phyloP scores from a whole-genome alignment of 202 grass and related monocot genomes.

The Carex arenaria region DNA sequence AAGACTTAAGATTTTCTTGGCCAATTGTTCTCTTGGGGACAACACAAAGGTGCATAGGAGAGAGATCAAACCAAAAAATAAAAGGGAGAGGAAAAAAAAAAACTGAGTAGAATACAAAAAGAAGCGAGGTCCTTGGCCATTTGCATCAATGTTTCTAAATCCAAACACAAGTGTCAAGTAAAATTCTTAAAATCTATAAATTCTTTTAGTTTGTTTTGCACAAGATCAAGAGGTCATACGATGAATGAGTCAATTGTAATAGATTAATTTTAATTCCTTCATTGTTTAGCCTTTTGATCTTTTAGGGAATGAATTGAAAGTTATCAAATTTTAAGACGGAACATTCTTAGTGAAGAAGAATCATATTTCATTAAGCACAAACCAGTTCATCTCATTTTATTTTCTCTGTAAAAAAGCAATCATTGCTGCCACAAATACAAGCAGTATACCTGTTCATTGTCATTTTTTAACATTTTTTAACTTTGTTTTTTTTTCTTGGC shows the following conservation, averaged over 20 bases:
- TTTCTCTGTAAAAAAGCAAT: not conserved
- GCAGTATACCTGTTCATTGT: not conserved
- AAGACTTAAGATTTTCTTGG: not conserved
- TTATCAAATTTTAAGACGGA: not conserved
- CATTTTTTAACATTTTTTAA: not conserved
- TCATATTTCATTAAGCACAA: not conserved
- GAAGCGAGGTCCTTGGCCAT: not conserved
- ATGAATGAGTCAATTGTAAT: not conserved
- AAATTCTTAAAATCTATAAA: not conserved
- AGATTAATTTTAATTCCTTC: not conserved
- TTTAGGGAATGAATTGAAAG: not conserved
- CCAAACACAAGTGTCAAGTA: not conserved
- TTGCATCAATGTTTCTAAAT: too few species aligned
- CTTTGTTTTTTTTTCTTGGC: conserved; percentile 2
- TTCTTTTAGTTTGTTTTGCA: not conserved
- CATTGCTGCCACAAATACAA: not conserved
- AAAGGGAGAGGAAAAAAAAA: not conserved
- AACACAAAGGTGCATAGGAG: not conserved
- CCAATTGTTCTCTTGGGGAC: not conserved
- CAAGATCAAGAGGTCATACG: not conserved
- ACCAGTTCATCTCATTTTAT: not conserved
- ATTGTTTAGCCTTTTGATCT: not conserved
- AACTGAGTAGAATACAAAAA: not conserved
- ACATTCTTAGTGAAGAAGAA: not conserved
- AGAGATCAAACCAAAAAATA: not conserved